These are phyloP conservation scores for Liquidambar formosana DNA, from an alignment of 164 flowering plant genomes.

Conservation along the genomic window DNA sequence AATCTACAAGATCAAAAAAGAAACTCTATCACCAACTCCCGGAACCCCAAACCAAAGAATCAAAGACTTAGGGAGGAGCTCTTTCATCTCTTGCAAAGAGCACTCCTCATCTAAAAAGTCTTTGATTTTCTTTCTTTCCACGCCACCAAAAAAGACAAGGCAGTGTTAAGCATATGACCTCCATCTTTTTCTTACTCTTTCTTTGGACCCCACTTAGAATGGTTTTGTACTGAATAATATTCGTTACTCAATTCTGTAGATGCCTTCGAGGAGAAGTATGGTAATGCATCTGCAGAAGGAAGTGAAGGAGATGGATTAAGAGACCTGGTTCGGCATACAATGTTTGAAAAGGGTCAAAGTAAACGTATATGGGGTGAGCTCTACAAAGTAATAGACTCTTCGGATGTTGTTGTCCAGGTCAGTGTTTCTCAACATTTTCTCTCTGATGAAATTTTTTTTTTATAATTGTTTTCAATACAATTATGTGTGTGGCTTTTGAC, in stretches of 20 bases:
- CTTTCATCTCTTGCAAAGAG: no score
- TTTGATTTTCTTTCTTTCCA: no score
- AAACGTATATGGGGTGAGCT: constrained; percentile 99
- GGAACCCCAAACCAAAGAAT: no score
- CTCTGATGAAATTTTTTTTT: not conserved
- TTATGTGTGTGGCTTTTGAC: not conserved
- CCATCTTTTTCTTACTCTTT: no score
- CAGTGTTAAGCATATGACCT: no score
- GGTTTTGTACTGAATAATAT: not conserved
- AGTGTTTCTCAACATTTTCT: not conserved
- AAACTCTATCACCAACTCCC: no score
- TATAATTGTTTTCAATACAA: not conserved
- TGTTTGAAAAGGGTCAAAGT: constrained; percentile 99
- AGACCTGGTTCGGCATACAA: constrained; percentile 86
- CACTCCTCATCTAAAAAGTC: no score
- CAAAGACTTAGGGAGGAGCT: no score
- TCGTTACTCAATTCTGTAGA: constrained; percentile 36
- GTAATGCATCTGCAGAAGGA: constrained; percentile 42
- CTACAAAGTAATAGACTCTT: constrained; percentile 97
- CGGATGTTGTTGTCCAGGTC: constrained; percentile 99
- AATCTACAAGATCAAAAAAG: no score
- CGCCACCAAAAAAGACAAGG: no score
- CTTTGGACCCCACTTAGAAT: not conserved
- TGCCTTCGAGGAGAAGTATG: constrained; percentile 70
- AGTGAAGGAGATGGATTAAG: constrained; percentile 82